Evolutionary conservation across 164 flowering plant genomes (phyloP), one percentile per base, ranked within the genome.

Genomic region (Magnolia officinalis): DNA sequence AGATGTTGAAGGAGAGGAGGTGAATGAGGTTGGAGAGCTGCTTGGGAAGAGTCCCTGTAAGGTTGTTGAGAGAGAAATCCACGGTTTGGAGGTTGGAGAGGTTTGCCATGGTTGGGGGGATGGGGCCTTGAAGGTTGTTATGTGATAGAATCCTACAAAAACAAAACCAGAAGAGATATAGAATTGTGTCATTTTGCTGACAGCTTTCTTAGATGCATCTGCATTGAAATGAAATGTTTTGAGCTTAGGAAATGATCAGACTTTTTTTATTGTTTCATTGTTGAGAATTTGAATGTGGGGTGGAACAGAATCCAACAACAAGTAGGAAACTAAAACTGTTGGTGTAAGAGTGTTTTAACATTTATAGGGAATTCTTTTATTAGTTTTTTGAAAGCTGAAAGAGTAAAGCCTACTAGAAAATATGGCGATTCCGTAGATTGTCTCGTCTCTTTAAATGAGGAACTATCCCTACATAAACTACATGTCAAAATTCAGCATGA

Each of bases 1-100:
- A 94, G 51, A 96, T 80, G 77, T 96, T 91, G 73, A 96, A 91
- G 61, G 86, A 76, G 21, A 71, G 23, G 13, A 96, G 92, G 75
- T 88, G 85, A 58, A 92, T 81, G 76, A 96, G 97, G 82, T 94
- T 85, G 50, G 90, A 86, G 29, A 96, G 87, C 75, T 91, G 91
- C 84, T 90, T 91, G 4, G 99, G 98, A 14, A 96, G 78, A 70
- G 75, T 79, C 74, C 98, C 99, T n/a, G 85, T 77, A 18, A 96
- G 90, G 59, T 80, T 85, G 80, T 96, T 96, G 67, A 77, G 79
- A 18, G 97, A 92, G 31, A 94, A 83, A 80, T 96, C 96, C 52
- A 91, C 88, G 59, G 65, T 73, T 79, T 86, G 86, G 50, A 96
- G 93, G 78, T 85, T 79, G 71, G 85, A 72, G 71, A 96, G 86